Conservation (phyloP, 106 monocot species). For the Posidonia australis region DNA sequence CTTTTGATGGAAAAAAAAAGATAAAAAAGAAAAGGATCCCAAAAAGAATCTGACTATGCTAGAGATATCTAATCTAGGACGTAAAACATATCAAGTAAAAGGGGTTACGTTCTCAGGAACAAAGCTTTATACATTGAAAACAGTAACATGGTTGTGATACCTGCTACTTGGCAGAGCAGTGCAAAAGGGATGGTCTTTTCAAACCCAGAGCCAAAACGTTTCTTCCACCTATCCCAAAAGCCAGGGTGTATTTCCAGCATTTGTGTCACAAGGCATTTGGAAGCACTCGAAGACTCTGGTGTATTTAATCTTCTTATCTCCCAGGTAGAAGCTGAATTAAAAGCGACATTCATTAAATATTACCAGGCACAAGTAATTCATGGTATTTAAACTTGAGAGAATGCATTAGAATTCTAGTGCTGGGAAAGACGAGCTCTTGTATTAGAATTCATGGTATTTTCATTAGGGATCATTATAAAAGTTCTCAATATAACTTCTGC, state of each 20-base stretch:
- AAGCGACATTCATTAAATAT: background rate
- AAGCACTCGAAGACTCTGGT: conserved; percentile 22
- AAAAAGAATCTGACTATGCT: background rate
- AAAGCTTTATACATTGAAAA: background rate
- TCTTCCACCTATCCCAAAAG: conserved; percentile 73
- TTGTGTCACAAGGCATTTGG: conserved; percentile 72
- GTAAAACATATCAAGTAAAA: background rate
- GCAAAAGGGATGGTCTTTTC: conserved; percentile 64
- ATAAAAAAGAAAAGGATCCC: background rate
- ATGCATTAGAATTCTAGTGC: too few species aligned
- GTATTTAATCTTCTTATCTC: conserved; percentile 62
- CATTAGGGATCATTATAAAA: too few species aligned
- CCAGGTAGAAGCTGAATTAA: conserved; percentile 79
- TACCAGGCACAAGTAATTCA: too few species aligned
- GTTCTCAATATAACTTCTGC: too few species aligned
- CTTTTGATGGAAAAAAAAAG: background rate
- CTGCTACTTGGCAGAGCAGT: conserved; percentile 86
- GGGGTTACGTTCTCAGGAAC: background rate
- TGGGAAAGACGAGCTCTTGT: too few species aligned
- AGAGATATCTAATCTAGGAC: too few species aligned
- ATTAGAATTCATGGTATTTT: too few species aligned
- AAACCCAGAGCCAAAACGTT: conserved; percentile 31
- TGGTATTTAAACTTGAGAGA: too few species aligned
- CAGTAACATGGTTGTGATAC: conserved; percentile 16
- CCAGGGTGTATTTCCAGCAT: conserved; percentile 57